Percentiles rank a stretch among this genome's conserved stretches.
Conservation (phyloP, 106 monocot genomes). For the Narthecium ossifragum region DNA sequence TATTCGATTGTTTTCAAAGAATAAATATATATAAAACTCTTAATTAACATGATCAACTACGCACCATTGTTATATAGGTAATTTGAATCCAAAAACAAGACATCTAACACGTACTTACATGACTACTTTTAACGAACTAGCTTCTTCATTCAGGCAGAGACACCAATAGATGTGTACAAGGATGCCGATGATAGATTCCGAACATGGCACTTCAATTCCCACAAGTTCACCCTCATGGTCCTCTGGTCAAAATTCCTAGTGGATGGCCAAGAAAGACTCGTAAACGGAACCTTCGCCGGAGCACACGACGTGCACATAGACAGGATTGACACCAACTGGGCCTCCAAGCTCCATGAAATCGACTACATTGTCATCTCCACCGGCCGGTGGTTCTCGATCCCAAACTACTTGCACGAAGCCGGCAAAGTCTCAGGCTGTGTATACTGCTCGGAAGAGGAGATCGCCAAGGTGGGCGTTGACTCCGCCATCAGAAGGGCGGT, state of each 20-base stretch:
- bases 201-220: slow-evolving; percentile 44
- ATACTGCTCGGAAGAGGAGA: slow-evolving; percentile 33
- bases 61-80: too few relatives aligned
- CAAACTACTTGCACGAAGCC: slow-evolving; percentile 35
- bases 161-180: slow-evolving; percentile 25
- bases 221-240: slow-evolving; percentile 48
- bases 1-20: too few relatives aligned
- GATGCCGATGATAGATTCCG: slow-evolving; percentile 29
- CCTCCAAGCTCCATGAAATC: slow-evolving; percentile 17
- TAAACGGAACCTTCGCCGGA: slow-evolving; percentile 34
- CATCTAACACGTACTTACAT: too few relatives aligned
- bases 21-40: too few relatives aligned
- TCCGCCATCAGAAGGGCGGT: slow-evolving; percentile 20
- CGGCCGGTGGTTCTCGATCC: slow-evolving; percentile 64
- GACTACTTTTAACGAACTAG: too few relatives aligned
- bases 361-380: slow-evolving; percentile 46
- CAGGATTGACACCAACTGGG: slow-evolving; percentile 33
- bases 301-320: slow-evolving; percentile 43
- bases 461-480: slow-evolving; percentile 7
- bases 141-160: slow-evolving; percentile 61
- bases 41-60: too few relatives aligned
- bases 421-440: slow-evolving; percentile 38
- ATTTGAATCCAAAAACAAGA: too few relatives aligned
- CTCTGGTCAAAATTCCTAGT: slow-evolving; percentile 56
- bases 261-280: slow-evolving; percentile 17